These are phyloP conservation scores for Apiotrichum gracile DNA, from an alignment of 1,284 basidiomycete genomes.

Conservation along the genomic window DNA sequence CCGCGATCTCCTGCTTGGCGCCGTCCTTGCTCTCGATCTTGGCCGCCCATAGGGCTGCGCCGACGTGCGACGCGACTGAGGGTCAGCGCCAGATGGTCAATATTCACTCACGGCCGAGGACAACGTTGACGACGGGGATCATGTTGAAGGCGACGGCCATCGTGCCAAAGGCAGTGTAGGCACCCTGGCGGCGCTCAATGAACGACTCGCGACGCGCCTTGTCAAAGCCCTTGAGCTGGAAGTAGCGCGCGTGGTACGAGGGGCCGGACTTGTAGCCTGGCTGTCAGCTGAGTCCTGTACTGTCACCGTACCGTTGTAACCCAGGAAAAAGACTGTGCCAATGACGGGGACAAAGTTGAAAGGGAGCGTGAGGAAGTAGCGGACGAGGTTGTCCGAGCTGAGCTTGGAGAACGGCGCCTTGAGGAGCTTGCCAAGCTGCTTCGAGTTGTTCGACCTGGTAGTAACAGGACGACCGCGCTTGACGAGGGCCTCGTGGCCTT, in stretches of 20 bases:
- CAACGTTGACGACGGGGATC: slow-evolving; percentile 56
- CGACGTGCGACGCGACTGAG: slow-evolving; percentile 51
- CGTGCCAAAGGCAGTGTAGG: slow-evolving; percentile 56
- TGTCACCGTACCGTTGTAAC: slow-evolving; percentile 37
- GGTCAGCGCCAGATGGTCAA: not conserved
- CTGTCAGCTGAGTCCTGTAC: not conserved
- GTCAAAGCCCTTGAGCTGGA: slow-evolving; percentile 58
- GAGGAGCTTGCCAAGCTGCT: slow-evolving; percentile 43
- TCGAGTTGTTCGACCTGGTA: slow-evolving; percentile 20
- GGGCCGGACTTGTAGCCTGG: slow-evolving; percentile 54
- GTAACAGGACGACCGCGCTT: slow-evolving; percentile 43
- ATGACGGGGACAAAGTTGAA: slow-evolving; percentile 61
- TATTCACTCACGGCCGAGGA: slow-evolving; percentile 48
- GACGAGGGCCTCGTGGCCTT: slow-evolving; percentile 46
- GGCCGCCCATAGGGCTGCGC: slow-evolving; percentile 66
- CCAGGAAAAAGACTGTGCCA: slow-evolving; percentile 59
- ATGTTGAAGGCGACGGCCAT: slow-evolving; percentile 58
- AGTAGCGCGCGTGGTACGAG: slow-evolving; percentile 60
- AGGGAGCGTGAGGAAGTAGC: slow-evolving; percentile 47
- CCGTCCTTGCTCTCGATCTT: slow-evolving; percentile 39
- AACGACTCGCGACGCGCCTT: slow-evolving; percentile 42
- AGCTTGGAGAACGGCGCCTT: slow-evolving; percentile 42
- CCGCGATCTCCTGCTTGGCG: not conserved
- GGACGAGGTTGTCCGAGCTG: slow-evolving; percentile 40
- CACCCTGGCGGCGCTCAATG: slow-evolving; percentile 50